phyloP scores from a whole-genome alignment of 2,329 filamentous ascomycete species.

The Monosporascus sp. region DNA sequence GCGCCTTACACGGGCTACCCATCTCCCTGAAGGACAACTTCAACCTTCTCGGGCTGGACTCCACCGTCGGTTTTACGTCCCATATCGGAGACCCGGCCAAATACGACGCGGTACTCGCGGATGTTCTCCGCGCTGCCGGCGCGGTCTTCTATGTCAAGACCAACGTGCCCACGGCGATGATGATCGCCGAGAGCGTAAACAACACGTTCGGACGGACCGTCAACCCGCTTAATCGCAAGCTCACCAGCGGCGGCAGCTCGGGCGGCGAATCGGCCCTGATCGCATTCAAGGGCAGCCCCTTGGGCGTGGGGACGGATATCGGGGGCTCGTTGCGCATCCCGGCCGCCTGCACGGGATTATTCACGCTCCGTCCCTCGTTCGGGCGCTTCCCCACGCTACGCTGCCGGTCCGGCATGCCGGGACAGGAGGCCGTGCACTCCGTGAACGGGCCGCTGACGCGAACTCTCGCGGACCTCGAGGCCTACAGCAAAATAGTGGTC shows the following conservation, averaged over 20 bases:
- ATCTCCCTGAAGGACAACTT: conserved; percentile 69
- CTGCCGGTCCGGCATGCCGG: conserved; percentile 52
- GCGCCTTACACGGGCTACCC: conserved; percentile 62
- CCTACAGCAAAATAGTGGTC: conserved; percentile 50
- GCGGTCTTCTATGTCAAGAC: conserved; percentile 55
- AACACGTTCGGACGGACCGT: conserved; percentile 58
- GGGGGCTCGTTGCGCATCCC: conserved; percentile 29
- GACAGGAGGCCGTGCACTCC: conserved; percentile 59
- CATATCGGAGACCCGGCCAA: conserved; percentile 53
- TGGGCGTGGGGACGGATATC: conserved; percentile 42
- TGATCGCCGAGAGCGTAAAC: conserved; percentile 64
- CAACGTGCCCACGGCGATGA: conserved; percentile 58
- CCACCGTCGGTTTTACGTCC: conserved; percentile 59
- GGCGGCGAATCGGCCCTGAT: conserved; percentile 64
- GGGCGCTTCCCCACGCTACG: conserved; percentile 54
- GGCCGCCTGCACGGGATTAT: conserved; percentile 26
- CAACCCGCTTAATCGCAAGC: conserved; percentile 54
- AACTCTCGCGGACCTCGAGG: conserved; percentile 48
- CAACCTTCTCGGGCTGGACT: conserved; percentile 54
- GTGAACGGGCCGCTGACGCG: conserved; percentile 60
- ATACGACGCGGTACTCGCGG: conserved; percentile 34
- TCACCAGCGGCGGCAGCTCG: conserved; percentile 60
- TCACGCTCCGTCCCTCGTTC: conserved; percentile 34
- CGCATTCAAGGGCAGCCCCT: conserved; percentile 48
- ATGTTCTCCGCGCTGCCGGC: conserved; percentile 40